These are phyloP conservation scores for Streptanthus diversifolius DNA, from an alignment of 345 rosid genomes.

Conservation along the genomic window DNA sequence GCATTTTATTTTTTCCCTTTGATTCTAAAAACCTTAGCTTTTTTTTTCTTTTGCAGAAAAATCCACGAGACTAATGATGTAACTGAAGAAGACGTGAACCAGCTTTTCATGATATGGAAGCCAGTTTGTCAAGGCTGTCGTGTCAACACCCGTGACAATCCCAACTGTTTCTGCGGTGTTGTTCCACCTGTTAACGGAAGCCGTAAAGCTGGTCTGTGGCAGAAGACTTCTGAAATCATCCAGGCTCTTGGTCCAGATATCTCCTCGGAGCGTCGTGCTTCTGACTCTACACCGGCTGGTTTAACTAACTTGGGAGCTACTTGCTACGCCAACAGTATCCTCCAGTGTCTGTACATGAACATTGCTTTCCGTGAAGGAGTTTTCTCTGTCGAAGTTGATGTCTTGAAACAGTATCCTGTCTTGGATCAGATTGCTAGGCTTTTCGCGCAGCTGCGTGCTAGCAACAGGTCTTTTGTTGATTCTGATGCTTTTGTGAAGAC, in stretches of 20 bases:
- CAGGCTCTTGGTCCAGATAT: constrained; percentile 74
- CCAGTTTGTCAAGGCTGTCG: constrained; percentile 95
- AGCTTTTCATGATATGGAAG: constrained; percentile 66
- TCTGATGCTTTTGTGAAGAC: constrained; percentile 93
- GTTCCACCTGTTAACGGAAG: constrained; percentile 80
- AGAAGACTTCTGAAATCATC: constrained; percentile 67
- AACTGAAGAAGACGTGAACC: constrained; percentile 57
- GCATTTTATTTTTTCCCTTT: background rate
- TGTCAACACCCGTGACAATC: constrained; percentile 83
- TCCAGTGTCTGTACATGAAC: constrained; percentile 90
- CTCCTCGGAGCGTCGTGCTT: constrained; percentile 55
- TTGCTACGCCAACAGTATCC: constrained; percentile 96
- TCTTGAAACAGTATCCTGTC: constrained; percentile 70
- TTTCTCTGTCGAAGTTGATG: constrained; percentile 75
- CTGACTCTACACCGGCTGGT: constrained; percentile 77
- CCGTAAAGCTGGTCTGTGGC: constrained; percentile 90
- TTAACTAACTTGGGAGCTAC: constrained; percentile 93
- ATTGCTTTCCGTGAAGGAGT: constrained; percentile 70
- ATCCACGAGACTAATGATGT: constrained; percentile 60
- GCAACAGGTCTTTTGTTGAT: constrained; percentile 80
- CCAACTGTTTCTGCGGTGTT: constrained; percentile 89
- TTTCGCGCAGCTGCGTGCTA: constrained; percentile 78
- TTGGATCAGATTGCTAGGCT: constrained; percentile 83
- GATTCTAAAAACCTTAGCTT: background rate
- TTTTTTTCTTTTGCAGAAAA: constrained; percentile 46